Conservation (phyloP, 2,329 filamentous ascomycete species). For the Botryotinia globosa region DNA sequence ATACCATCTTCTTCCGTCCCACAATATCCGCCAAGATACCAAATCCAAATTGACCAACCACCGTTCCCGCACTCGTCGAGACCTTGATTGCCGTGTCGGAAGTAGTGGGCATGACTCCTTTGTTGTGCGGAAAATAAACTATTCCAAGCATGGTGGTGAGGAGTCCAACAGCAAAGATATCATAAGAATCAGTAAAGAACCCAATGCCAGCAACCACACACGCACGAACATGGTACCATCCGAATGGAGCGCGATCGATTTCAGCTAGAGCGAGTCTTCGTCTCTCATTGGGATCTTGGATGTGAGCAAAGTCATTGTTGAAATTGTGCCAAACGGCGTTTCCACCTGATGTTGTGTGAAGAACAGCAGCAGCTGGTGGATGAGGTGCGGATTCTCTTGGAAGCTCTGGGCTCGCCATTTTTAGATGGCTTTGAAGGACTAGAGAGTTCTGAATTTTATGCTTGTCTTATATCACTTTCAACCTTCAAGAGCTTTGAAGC, state of each 20-base stretch:
- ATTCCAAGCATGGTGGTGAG: slow-evolving; percentile 51
- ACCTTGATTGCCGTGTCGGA: slow-evolving; percentile 82
- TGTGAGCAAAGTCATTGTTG: slow-evolving; percentile 66
- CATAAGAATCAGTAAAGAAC: slow-evolving; percentile 86
- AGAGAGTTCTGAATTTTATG: background rate
- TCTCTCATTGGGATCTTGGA: slow-evolving; percentile 73
- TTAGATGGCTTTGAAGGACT: background rate
- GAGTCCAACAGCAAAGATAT: slow-evolving; percentile 56
- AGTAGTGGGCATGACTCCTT: slow-evolving; percentile 58
- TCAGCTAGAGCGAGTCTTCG: slow-evolving; percentile 76
- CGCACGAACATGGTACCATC: slow-evolving; percentile 76
- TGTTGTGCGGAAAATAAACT: slow-evolving; percentile 26
- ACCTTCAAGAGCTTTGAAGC: background rate
- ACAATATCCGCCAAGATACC: slow-evolving; percentile 73
- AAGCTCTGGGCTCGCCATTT: background rate
- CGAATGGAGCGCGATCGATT: slow-evolving; percentile 77
- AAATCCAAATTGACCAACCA: slow-evolving; percentile 77
- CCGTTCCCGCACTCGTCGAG: slow-evolving; percentile 76
- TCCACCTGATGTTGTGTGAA: slow-evolving; percentile 54
- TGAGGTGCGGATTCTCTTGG: slow-evolving; percentile 7
- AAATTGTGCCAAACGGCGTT: slow-evolving; percentile 75
- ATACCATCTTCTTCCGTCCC: slow-evolving; percentile 65
- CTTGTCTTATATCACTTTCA: slow-evolving; percentile 5
- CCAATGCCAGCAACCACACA: slow-evolving; percentile 70
- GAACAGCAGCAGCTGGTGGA: slow-evolving; percentile 10